A percentile compares a stretch with the other conserved stretches of the same genome.
Conservation (phyloP, 345 rosid genomes). For the Streptanthus diversifolius region DNA sequence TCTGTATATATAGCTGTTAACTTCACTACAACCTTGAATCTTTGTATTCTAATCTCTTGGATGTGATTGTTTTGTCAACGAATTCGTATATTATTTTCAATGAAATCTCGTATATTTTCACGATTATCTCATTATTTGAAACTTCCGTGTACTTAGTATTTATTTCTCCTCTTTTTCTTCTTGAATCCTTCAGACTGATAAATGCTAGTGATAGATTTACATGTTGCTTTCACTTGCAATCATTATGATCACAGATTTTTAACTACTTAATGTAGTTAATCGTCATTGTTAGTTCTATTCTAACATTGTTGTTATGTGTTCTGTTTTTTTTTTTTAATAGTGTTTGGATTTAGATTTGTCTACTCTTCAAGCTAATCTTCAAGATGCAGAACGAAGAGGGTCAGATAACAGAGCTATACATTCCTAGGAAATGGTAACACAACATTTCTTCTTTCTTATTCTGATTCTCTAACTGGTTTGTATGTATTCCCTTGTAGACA, state of each 20-base stretch:
- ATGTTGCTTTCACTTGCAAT: background rate
- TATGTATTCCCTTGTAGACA: background rate
- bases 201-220: background rate
- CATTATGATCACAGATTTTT: background rate
- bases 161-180: background rate
- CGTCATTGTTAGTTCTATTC: background rate
- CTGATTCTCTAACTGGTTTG: background rate
- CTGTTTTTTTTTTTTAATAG: background rate
- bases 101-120: too few relatives aligned
- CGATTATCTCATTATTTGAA: background rate
- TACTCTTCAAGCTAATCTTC: slow-evolving; percentile 17
- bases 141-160: background rate
- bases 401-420: slow-evolving; percentile 67
- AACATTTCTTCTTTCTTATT: background rate
- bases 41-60: too few relatives aligned
- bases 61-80: background rate
- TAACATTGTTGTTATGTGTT: background rate
- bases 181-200: background rate
- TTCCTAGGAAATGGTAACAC: slow-evolving; percentile 75
- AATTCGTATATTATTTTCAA: background rate
- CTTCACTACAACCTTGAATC: background rate
- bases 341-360: slow-evolving; percentile 14
- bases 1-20: background rate
- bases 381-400: slow-evolving; percentile 95
- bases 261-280: background rate